Base-by-base conservation (phyloP, 2,329 filamentous ascomycete species). In the Podosphaera xanthii region DNA sequence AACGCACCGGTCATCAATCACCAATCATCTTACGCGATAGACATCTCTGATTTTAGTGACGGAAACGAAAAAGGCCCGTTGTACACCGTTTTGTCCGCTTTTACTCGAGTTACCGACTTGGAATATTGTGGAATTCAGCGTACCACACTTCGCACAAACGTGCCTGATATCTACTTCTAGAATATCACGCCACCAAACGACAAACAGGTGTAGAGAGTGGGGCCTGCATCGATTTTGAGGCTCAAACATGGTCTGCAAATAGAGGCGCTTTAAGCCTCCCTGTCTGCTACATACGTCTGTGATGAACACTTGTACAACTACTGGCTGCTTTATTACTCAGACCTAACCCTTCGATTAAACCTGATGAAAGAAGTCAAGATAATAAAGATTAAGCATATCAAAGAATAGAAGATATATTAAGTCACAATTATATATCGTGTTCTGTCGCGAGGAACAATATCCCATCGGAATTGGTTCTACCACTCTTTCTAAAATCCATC, bases 221-320 rank as follows among this genome's bases (percentile, higher is more conserved):
- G 62, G 62, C 61, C 56, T 40, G 61, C 59, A 60, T 61, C 61
- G 57, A 59, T 62, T 58, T 58, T 57, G 42, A 58, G 31, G 42
- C 44, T 63, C 61, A 61, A 68, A 63, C 62, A 69, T 69, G 67
- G 67, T 67, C 66, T 58, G 61, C 64, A 64, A 60, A 65, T 67
- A 67, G 62, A 59, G 67, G 65, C 66, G 62, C 63, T 59, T 63
- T 60, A 62, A 68, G 65, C 65, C 65, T 65, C 63, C 33, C 56
- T 36, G 36, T 14, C 54, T 40, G 52, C 60, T 60, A 14, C 22
- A 31, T 35, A 52, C 62, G 59, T 61, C 64, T 62, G 63, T 63
- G 62, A 61, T 62, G 61, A 65, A 63, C 61, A 55, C 61, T 66
- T 55, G 59, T 62, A 62, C 63, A 58, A 63, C 61, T 61, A 52